phyloP scores from a whole-genome alignment of 2,329 filamentous ascomycete species.

The Aspergillus piperis region DNA sequence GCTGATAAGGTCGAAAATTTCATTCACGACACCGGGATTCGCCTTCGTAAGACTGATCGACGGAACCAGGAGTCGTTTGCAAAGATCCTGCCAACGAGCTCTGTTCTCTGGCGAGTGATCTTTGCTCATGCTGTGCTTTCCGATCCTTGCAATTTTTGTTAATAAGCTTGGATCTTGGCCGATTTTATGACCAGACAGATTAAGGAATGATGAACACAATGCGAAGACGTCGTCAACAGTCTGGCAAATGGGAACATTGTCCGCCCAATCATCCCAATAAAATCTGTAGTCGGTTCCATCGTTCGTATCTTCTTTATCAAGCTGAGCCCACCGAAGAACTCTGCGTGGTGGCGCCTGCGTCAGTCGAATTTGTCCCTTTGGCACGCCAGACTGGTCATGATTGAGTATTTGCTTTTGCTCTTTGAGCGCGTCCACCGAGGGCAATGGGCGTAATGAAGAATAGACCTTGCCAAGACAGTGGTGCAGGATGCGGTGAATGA shows the following conservation, averaged over 20 bases:
- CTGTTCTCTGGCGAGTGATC: constrained; percentile 71
- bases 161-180: constrained; percentile 78
- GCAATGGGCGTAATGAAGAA: constrained; percentile 51
- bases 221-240: constrained; percentile 87
- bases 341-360: constrained; percentile 63
- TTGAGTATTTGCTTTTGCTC: constrained; percentile 55
- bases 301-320: constrained; percentile 73
- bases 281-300: constrained; percentile 80
- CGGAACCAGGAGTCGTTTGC: constrained; percentile 81
- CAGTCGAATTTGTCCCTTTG: constrained; percentile 69
- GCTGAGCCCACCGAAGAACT: constrained; percentile 77
- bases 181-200: constrained; percentile 83
- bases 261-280: constrained; percentile 97
- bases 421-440: constrained; percentile 43
- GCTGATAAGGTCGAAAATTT: constrained; percentile 80
- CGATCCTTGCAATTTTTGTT: constrained; percentile 82
- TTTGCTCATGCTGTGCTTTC: constrained; percentile 69
- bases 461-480: constrained; percentile 79
- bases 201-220: constrained; percentile 79
- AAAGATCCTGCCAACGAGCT: constrained; percentile 79
- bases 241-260: constrained; percentile 90
- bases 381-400: constrained; percentile 65
- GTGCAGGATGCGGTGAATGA: constrained; percentile 81
- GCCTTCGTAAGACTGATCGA: constrained; percentile 81
- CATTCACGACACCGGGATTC: constrained; percentile 81